Conservation (phyloP, 2,329 filamentous ascomycete species). For the Scortechinia acanthostroma region DNA sequence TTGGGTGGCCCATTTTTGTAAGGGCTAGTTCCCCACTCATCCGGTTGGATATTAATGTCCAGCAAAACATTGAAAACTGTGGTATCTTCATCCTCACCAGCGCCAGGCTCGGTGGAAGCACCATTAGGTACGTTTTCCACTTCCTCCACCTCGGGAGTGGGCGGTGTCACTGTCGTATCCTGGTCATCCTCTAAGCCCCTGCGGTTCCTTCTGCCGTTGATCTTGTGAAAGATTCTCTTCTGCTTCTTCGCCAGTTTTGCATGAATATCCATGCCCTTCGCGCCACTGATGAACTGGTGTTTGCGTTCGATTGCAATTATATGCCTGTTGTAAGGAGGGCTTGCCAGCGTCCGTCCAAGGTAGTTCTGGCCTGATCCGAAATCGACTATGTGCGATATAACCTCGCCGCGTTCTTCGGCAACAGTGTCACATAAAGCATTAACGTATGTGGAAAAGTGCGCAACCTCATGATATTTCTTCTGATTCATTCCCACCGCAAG, state of each 20-base stretch:
- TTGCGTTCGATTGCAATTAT: constrained; percentile 60
- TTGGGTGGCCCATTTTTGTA: neutral
- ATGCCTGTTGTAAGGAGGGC: constrained; percentile 40
- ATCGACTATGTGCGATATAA: constrained; percentile 56
- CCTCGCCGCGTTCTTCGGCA: constrained; percentile 15
- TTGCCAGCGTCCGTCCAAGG: constrained; percentile 55
- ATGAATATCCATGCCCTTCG: constrained; percentile 51
- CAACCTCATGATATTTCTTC: constrained; percentile 1
- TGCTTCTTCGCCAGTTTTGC: constrained; percentile 48
- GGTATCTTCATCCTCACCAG: neutral
- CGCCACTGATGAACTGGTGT: constrained; percentile 55
- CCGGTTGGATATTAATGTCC: constrained; percentile 10
- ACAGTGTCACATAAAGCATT: constrained; percentile 33
- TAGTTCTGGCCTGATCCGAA: constrained; percentile 68
- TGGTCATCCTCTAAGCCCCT: neutral
- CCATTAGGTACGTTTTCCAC: neutral
- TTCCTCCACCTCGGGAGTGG: neutral
- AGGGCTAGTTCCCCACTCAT: constrained; percentile 3
- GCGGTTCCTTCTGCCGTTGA: neutral
- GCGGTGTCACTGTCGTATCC: neutral
- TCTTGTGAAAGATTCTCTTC: neutral
- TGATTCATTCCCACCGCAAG: neutral
- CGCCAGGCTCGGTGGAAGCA: neutral
- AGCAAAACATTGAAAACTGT: constrained; percentile 31
- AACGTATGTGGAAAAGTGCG: constrained; percentile 55